A percentile compares a stretch with the other conserved stretches of the same genome.
These are phyloP conservation scores for Whalleya microplaca DNA, from an alignment of 2,329 filamentous ascomycete genomes.

Conservation along the genomic window DNA sequence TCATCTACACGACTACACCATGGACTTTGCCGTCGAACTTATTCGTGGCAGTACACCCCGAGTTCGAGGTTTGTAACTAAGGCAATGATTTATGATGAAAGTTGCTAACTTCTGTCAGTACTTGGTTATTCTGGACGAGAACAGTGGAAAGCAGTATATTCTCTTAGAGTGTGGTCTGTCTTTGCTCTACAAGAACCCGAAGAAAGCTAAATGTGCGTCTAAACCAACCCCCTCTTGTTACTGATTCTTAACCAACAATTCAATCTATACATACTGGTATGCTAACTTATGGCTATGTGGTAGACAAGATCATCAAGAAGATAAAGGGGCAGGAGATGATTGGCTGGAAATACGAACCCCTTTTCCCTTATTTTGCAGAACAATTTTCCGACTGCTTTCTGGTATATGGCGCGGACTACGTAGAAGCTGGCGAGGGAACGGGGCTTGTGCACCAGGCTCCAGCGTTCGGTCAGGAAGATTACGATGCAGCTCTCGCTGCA, in stretches of 20 bases:
- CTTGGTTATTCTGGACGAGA: conserved; percentile 82
- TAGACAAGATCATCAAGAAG: conserved; percentile 73
- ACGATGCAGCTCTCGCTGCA: conserved; percentile 75
- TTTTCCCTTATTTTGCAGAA: conserved; percentile 89
- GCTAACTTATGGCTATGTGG: not conserved
- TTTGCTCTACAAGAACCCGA: conserved; percentile 90
- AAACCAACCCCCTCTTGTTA: not conserved
- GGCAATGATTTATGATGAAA: not conserved
- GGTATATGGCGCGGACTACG: conserved; percentile 82
- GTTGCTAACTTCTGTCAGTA: conserved; percentile 48
- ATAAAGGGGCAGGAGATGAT: conserved; percentile 83
- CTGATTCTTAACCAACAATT: not conserved
- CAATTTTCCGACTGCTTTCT: conserved; percentile 70
- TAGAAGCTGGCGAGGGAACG: conserved; percentile 87
- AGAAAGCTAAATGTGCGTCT: conserved; percentile 77
- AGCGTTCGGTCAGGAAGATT: conserved; percentile 96
- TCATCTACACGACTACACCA: conserved; percentile 72
- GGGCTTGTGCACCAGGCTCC: conserved; percentile 94
- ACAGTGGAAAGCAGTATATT: conserved; percentile 81
- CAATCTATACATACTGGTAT: not conserved
- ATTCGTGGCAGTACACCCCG: conserved; percentile 76
- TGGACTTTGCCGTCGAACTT: conserved; percentile 83
- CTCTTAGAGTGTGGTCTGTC: conserved; percentile 79
- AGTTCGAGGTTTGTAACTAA: conserved; percentile 61
- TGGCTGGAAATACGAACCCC: conserved; percentile 85